Percentiles rank a stretch among this genome's conserved stretches.
Conservation (phyloP, 2,329 filamentous ascomycete species). For the Diplodia mutila region DNA sequence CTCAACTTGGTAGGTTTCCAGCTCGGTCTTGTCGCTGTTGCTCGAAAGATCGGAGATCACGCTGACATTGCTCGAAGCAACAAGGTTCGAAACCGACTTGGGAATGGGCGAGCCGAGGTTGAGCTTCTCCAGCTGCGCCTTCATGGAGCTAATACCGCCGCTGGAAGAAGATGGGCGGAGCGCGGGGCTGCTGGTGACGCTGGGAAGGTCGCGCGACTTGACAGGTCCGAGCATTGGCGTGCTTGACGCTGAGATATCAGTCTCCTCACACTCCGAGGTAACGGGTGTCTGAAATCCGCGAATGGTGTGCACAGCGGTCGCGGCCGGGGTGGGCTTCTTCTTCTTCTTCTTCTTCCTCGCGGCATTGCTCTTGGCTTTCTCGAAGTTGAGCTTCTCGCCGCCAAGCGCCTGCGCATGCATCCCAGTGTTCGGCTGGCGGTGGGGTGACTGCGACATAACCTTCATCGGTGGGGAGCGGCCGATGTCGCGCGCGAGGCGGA, state of each 20-base stretch:
- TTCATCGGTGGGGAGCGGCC: conserved; percentile 42
- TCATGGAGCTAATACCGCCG: conserved; percentile 81
- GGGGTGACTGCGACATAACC: conserved; percentile 39
- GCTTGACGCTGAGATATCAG: conserved; percentile 51
- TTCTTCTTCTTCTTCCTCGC: conserved; percentile 45
- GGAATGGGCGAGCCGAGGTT: conserved; percentile 64
- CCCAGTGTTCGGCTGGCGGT: conserved; percentile 30
- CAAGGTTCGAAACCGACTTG: conserved; percentile 44
- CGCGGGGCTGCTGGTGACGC: conserved; percentile 57
- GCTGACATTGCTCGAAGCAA: conserved; percentile 59
- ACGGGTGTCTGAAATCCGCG: conserved; percentile 56
- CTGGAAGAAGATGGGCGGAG: conserved; percentile 54
- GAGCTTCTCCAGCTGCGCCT: conserved; percentile 78
- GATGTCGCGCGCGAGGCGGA: conserved; percentile 25
- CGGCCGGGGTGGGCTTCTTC: conserved; percentile 40
- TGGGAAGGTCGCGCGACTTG: conserved; percentile 48
- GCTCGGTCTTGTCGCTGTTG: conserved; percentile 71
- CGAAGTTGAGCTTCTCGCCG: conserved; percentile 44
- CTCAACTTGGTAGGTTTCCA: conserved; percentile 81
- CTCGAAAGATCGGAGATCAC: conserved; percentile 52
- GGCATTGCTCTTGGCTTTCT: conserved; percentile 28
- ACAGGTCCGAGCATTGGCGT: conserved; percentile 49
- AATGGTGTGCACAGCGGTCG: conserved; percentile 46
- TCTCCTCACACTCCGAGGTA: conserved; percentile 60
- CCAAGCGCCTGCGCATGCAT: conserved; percentile 32